Conservation (phyloP, 2,329 filamentous ascomycete species). For the Chaetomiaceae sp. region DNA sequence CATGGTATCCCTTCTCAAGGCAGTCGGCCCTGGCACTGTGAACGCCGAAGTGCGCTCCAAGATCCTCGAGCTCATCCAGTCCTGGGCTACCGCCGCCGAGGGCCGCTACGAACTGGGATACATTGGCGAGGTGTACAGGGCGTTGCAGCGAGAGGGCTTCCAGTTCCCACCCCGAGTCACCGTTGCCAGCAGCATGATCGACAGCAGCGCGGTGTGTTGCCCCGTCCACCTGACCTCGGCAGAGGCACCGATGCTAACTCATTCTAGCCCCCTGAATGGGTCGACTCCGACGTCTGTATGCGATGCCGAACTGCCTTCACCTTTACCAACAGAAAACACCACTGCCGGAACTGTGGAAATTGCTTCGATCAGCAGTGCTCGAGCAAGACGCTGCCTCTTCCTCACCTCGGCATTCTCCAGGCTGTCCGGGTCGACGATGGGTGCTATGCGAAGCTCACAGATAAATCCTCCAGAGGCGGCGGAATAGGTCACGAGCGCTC, state of each 20-base stretch:
- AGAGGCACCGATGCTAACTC: slow-evolving; percentile 6
- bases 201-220: slow-evolving; percentile 79
- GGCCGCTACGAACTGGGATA: slow-evolving; percentile 78
- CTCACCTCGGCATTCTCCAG: slow-evolving; percentile 87
- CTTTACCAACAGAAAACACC: slow-evolving; percentile 97
- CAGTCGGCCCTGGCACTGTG: slow-evolving; percentile 65
- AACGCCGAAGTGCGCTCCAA: slow-evolving; percentile 84
- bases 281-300: slow-evolving; percentile 97
- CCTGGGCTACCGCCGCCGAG: slow-evolving; percentile 87
- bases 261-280: slow-evolving; percentile 85
- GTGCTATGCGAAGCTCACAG: slow-evolving; percentile 83
- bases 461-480: slow-evolving; percentile 54
- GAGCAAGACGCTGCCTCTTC: slow-evolving; percentile 78
- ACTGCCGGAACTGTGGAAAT: slow-evolving; percentile 96
- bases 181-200: slow-evolving; percentile 94
- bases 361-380: slow-evolving; percentile 97
- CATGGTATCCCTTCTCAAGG: slow-evolving; percentile 80
- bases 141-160: slow-evolving; percentile 78
- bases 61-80: slow-evolving; percentile 89
- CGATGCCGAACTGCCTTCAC: slow-evolving; percentile 92
- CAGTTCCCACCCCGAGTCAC: slow-evolving; percentile 81
- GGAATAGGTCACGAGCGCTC: slow-evolving; percentile 36
- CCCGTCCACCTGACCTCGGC: background rate
- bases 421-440: slow-evolving; percentile 94
- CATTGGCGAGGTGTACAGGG: slow-evolving; percentile 80